Percentiles rank a stretch among this genome's conserved stretches.
phyloP scores from a whole-genome alignment of 306 rosid genomes.

The Vachellia collinsii region DNA sequence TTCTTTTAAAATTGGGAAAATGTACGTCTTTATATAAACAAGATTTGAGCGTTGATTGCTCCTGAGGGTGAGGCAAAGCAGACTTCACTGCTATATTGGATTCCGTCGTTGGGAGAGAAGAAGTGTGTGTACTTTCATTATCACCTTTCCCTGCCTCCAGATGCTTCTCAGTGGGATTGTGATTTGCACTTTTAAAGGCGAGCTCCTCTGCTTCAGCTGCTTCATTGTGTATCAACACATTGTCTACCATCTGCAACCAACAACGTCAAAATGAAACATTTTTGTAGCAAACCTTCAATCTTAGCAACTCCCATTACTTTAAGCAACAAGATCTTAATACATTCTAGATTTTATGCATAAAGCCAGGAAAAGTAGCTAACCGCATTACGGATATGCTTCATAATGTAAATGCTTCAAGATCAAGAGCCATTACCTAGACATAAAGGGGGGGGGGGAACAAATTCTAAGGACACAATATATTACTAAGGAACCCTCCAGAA shows the following conservation, averaged over 20 bases:
- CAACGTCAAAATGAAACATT: constrained; percentile 24
- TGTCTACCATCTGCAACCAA: constrained; percentile 70
- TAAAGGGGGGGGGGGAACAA: background rate
- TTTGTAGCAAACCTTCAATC: constrained; percentile 8
- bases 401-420: background rate
- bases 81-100: constrained; percentile 35
- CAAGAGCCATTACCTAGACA: background rate
- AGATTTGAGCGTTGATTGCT: constrained; percentile 57
- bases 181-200: constrained; percentile 27
- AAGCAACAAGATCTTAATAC: background rate
- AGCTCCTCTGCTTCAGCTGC: constrained; percentile 54
- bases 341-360: background rate
- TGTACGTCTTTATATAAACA: constrained; percentile 60
- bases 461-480: background rate
- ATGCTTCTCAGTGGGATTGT: constrained; percentile 40
- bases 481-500: background rate
- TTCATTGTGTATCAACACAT: constrained; percentile 56
- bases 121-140: constrained; percentile 43
- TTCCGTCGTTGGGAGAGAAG: constrained; percentile 46
- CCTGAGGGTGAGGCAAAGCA: constrained; percentile 50
- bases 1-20: constrained; percentile 68
- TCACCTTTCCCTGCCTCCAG: constrained; percentile 46
- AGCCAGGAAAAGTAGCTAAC: background rate
- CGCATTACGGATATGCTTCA: background rate
- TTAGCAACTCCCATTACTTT: constrained; percentile 17